Base-by-base conservation (phyloP, 2,329 filamentous ascomycete species). In the Ceratocystis colombiana region DNA sequence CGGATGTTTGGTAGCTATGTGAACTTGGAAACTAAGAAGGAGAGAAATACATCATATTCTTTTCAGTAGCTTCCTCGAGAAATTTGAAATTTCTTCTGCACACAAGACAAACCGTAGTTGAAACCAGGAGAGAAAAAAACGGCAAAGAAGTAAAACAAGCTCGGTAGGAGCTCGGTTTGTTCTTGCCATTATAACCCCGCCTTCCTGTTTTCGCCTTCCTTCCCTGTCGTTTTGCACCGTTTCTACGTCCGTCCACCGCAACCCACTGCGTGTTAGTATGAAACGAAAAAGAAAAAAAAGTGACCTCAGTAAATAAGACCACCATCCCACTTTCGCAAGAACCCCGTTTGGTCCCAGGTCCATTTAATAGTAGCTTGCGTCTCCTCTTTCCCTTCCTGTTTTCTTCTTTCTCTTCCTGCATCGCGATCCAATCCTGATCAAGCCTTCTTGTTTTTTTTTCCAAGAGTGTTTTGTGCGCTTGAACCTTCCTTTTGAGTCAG, bases 401-500 rank as follows among this genome's bases (percentile, higher is more conserved):
- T 62, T 63, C 61, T 59, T 57, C 59, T 46, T 37, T 66, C 37
- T 59, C 62, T 63, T 62, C 59, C 59, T 64, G 25, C 53, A 67
- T 67, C 55, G 46, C 46, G 63, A 55, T 62, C 46, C 62, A 46
- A 48, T 62, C 55, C 55, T 67, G 62, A 62, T 61, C 62, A 67
- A 62, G 48, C 25, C n/a, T 68, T 33, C 59, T 28, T 44, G 45
- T 53, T 44, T 48, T 50, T 50, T 41, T 48, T 30, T 61, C 62
- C 41, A 30, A 67, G 62, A 62, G 62, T 44, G 45, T 61, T 64
- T 61, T 66, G 48, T 44, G 62, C 64, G 70, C 67, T 66, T 67
- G 64, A 66, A 64, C 64, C 66, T 67, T 66, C 64, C 62, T 55
- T 61, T 62, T 55, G 61, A 28, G 61, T 66, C n/a, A 44, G 45